Conservation (phyloP, 176 grass and related monocot species). For the Hordeum marinum region DNA sequence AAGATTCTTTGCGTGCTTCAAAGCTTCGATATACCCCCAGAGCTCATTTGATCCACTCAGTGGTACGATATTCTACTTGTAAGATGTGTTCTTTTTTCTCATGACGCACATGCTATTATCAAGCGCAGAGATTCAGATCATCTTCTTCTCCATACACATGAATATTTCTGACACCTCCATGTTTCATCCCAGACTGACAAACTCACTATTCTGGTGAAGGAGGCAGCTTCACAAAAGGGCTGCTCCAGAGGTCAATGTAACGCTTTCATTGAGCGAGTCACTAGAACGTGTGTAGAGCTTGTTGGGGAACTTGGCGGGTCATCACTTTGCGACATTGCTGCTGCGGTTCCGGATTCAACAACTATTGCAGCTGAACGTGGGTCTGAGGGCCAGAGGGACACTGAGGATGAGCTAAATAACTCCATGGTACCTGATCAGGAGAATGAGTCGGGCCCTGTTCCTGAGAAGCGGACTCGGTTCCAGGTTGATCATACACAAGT, state of each 20-base stretch:
- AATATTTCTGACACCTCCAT: neutral
- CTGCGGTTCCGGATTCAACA: neutral
- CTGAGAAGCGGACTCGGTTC: neutral
- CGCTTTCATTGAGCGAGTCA: slow-evolving; percentile 30
- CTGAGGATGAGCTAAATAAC: neutral
- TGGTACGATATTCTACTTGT: slow-evolving; percentile 22
- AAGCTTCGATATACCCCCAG: slow-evolving; percentile 34
- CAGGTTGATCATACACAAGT: neutral
- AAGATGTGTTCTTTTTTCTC: neutral
- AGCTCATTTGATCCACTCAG: slow-evolving; percentile 39
- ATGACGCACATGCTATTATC: neutral
- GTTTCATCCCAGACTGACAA: slow-evolving; percentile 25
- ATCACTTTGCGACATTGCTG: slow-evolving; percentile 23
- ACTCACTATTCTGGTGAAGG: slow-evolving; percentile 25
- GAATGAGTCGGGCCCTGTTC: neutral
- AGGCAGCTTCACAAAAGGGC: slow-evolving; percentile 12
- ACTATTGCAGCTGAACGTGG: slow-evolving; percentile 10
- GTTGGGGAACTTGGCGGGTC: slow-evolving; percentile 34
- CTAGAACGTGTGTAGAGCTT: slow-evolving; percentile 29
- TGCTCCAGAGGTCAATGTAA: slow-evolving; percentile 15
- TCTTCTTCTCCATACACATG: slow-evolving; percentile 4
- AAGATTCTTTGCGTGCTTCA: slow-evolving; percentile 25
- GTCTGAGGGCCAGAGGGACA: slow-evolving; percentile 2
- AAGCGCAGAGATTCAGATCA: neutral
- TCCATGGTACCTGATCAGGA: neutral